These are phyloP conservation scores for Triglochin maritima DNA, from an alignment of 106 monocot species.

Conservation along the genomic window DNA sequence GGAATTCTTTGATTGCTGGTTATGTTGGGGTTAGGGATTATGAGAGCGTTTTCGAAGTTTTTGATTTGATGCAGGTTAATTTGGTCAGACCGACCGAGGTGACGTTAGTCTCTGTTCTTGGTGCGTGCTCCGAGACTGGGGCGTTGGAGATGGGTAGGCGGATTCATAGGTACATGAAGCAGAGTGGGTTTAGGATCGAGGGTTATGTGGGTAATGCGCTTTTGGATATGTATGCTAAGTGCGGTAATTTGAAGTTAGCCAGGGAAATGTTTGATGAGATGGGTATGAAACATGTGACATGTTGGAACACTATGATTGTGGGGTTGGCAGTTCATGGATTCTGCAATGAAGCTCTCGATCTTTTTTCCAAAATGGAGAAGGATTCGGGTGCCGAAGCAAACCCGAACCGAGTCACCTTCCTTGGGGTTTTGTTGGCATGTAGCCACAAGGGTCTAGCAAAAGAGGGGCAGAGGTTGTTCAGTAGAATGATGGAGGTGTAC, in stretches of 20 bases:
- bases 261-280: slow-evolving; percentile 48
- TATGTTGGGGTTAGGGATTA: slow-evolving; percentile 30
- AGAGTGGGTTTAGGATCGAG: slow-evolving; percentile 27
- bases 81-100: slow-evolving; percentile 37
- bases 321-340: slow-evolving; percentile 46
- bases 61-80: slow-evolving; percentile 33
- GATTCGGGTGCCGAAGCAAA: slow-evolving; percentile 1
- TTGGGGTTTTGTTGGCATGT: slow-evolving; percentile 49
- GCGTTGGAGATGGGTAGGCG: slow-evolving; percentile 26
- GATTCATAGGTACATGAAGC: slow-evolving; percentile 32
- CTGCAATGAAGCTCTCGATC: slow-evolving; percentile 38
- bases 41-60: slow-evolving; percentile 26
- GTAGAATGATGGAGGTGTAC: slow-evolving; percentile 36
- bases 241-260: slow-evolving; percentile 36
- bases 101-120: slow-evolving; percentile 51
- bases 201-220: slow-evolving; percentile 60
- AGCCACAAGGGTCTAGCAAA: slow-evolving; percentile 53
- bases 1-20: slow-evolving; percentile 51
- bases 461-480: slow-evolving; percentile 39
- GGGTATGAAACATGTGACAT: slow-evolving; percentile 43
- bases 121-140: slow-evolving; percentile 49
- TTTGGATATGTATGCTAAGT: slow-evolving; percentile 72
- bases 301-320: slow-evolving; percentile 77
- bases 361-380: slow-evolving; percentile 50
- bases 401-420: slow-evolving; percentile 50